Base-by-base conservation (phyloP, 805 yeast genomes). In the Yarrowia sp. region DNA sequence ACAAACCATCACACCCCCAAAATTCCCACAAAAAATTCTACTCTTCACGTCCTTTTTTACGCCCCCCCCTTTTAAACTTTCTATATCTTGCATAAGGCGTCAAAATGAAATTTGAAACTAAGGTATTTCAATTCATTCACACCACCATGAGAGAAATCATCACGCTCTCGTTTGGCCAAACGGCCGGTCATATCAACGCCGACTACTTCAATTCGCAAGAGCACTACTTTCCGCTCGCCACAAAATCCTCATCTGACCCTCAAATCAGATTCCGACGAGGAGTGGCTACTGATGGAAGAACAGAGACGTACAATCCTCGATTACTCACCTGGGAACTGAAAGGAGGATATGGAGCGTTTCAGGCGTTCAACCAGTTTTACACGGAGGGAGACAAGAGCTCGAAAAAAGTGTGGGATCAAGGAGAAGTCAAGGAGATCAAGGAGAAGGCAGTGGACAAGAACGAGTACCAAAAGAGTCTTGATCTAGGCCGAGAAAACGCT, bases 171-270 rank as follows among this genome's bases (percentile, higher is more conserved):
- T 77, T 85, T 5, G 89, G 96, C 0, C 92, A 89, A 10, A 72
- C 79, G 18, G 82, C 97, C 0, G 90, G 90, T 70, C 93, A 89
- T 73, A 74, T 90, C n/a, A 74, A 83, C 2, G 83, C 96, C 0
- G 97, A 90, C 70, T 87, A 90, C 72, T 90, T 86, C 78, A 93
- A 95, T 71, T 75, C 83, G 11, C 96, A 91, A 74, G 96, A 90
- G 65, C 75, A 83, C 9, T 86, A 84, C 71, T 80, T 88, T 48
- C 86, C 84, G 35, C 88, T 82, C 72, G 74, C 65, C 11, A 73
- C 70, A 3, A 55, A 55, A 11, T 73, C 78, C n/a, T 64, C 39
- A 0, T 75, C 80, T 4, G 83, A 81, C 66, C 82, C 87, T 2
- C 63, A 76, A 15, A 78, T 86, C 3, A 80, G 80, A 66, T 79